These are phyloP conservation scores for Suillus lakei DNA, from an alignment of 768 basidiomycete species.

Conservation along the genomic window DNA sequence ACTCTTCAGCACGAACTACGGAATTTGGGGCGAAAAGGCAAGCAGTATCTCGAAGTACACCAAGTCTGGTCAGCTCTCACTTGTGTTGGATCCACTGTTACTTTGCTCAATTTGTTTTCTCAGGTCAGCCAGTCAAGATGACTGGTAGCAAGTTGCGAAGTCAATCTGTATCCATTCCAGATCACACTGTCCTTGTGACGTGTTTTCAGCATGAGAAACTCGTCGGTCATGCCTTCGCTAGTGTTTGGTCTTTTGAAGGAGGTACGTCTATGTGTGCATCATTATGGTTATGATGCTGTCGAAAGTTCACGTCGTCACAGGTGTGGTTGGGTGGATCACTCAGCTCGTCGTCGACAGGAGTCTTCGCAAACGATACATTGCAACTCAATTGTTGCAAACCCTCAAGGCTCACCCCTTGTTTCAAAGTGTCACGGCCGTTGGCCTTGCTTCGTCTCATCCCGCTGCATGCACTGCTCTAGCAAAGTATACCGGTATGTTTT, in stretches of 20 bases:
- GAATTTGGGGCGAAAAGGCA: not conserved
- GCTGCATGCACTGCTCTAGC: slow-evolving; percentile 32
- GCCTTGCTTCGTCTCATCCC: not conserved
- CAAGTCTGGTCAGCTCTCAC: not conserved
- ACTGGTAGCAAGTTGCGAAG: not conserved
- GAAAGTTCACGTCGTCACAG: not conserved
- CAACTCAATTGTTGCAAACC: not conserved
- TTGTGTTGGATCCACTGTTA: not conserved
- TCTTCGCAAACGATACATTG: not conserved
- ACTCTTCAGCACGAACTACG: not conserved
- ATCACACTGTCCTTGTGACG: not conserved
- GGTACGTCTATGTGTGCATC: not conserved
- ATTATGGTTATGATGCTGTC: not conserved
- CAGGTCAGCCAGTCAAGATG: not conserved
- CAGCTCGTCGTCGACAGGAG: not conserved
- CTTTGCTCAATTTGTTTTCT: not conserved
- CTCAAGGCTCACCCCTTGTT: not conserved
- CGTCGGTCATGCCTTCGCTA: not conserved
- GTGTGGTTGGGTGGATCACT: not conserved
- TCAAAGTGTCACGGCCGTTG: not conserved
- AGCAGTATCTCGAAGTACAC: not conserved
- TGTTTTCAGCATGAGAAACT: not conserved
- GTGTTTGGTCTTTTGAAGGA: not conserved
- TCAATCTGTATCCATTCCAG: not conserved
- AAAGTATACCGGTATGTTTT: slow-evolving; percentile 32